Base-by-base conservation (phyloP, 2,329 filamentous ascomycete species). In the Aspergillus tanneri region DNA sequence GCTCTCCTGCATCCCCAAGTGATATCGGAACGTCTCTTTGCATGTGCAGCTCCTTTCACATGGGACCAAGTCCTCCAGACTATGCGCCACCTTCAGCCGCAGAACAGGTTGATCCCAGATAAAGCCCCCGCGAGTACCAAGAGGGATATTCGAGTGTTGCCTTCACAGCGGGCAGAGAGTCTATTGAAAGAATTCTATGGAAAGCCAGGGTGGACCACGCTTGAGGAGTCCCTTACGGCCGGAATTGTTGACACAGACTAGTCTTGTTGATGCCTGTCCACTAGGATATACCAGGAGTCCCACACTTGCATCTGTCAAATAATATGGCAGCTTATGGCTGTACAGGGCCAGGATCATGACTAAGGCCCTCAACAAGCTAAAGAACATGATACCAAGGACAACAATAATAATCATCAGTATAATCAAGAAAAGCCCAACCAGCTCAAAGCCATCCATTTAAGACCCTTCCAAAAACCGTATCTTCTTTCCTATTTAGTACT, bases 11-110 rank as follows among this genome's bases (percentile, higher is more conserved):
- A 79, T 18, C 66, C 70, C 0, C 65, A 70, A 0, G 70, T 82
- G 0, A 50, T 64, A 2, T 69, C 70, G 0, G 74, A 83, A 56
- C 73, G 82, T 1, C 60, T 85, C 7, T 81, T 83, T 56, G 81
- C 68, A 1, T 80, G 77, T 43, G 78, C 75, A 0, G 65, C 70
- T 2, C 71, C 70, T 0, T 77, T 70, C 47, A 78, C 68, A 37
- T 78, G 72, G 62, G 76, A 78, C 16, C 58, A 71, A 2, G 54
- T 69, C 2, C 53, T 78, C 11, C 59, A 54, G 1, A 62, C 72
- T 3, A 57, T 75, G 42, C 61, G 68, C 18, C 67, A 69, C 37
- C 36, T 71, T 5, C 67, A 67, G 43, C 77, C 77, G 0, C 60
- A 44, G 8, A 53, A 71, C 2, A 67, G 62, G 37, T 52, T 53